A percentile compares a stretch with the other conserved stretches of the same genome.
Evolutionary conservation across 2,329 filamentous ascomycete species (phyloP).

Genomic region (Fusarium nematophilum): DNA sequence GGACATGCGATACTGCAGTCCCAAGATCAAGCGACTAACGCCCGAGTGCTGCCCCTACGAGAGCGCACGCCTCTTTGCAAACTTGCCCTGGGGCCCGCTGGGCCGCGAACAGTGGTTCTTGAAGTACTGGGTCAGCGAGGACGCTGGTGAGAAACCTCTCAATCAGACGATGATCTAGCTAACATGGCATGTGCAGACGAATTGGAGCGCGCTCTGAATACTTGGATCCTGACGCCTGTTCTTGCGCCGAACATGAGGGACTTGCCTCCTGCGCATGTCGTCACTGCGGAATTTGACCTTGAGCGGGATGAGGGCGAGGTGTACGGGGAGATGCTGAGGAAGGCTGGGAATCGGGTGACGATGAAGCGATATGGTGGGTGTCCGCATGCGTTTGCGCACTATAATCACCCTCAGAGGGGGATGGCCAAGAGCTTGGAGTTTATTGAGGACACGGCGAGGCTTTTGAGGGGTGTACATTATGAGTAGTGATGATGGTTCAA

Average conservation of each 20-base stretch:
- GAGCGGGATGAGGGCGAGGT: constrained; percentile 50
- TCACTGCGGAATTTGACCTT: constrained; percentile 51
- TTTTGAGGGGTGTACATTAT: constrained; percentile 14
- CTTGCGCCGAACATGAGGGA: constrained; percentile 42
- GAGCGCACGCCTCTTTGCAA: constrained; percentile 40
- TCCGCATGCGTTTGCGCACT: constrained; percentile 47
- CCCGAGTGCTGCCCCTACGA: constrained; percentile 37
- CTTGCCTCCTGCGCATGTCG: constrained; percentile 46
- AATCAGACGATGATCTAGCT: background rate
- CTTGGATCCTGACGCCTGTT: constrained; percentile 35
- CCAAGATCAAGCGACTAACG: constrained; percentile 24
- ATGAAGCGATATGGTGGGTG: constrained; percentile 44
- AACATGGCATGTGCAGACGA: constrained; percentile 8
- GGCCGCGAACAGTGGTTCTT: constrained; percentile 48
- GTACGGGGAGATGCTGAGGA: constrained; percentile 37
- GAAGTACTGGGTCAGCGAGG: constrained; percentile 46
- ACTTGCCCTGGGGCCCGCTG: constrained; percentile 45
- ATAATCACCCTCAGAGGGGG: constrained; percentile 43
- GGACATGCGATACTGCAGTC: constrained; percentile 47
- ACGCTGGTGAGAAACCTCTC: constrained; percentile 34
- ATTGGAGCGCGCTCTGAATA: constrained; percentile 21
- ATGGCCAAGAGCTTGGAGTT: constrained; percentile 43
- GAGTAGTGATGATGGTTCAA: background rate
- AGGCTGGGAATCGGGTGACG: constrained; percentile 41
- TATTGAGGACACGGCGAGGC: constrained; percentile 38